Evolutionary conservation across 495 filamentous ascomycete genomes (phyloP), one percentile per base, ranked within the genome.

Genomic region (Aspergillus haitiensis): DNA sequence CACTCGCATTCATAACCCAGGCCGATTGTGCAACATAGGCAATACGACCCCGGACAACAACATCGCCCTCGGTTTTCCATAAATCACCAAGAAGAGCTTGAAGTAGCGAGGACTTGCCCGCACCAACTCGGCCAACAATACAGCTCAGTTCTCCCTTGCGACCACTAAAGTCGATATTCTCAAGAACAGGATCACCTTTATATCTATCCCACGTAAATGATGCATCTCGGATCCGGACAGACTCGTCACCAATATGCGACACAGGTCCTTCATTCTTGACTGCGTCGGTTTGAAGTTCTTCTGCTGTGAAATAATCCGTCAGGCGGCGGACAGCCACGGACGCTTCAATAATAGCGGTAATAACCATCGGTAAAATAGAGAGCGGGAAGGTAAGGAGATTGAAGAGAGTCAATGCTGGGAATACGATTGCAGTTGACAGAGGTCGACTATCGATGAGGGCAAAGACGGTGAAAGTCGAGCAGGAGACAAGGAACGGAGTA

Each of bases 1-100:
- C 92, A 48, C 88, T 94, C 7, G 95, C 93, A 67, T 98, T 99
- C 93, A 97, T 98, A 39, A 99, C 87, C 93, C 95, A 99, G 27
- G 92, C 72, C 64, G 88, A 83, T 72, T 99, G 95, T 18, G 91
- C 88, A 62, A 95, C 95, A 68, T 97, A 99, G 6, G 95, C 95
- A 18, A 88, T 82, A 12, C 79, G 81, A 15, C 95, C 95, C 61
- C 89, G 87, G 27, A 98, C 74, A 31, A 87, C 73, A 7, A 97
- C 94, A 59, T 93, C 83, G 53, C 95, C 95, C 58, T 91, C 86
- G 40, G 85, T 80, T 70, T 96, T 98, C 87, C 87, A 96, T 7
- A 99, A 71, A 72, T 97, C 91, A 52, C 95, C 95, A 3, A 98
- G 81, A 31, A 97, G 80, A 36, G 90, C 83, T 68, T 93, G 87